Conservation (phyloP, 441 rosid species). For the Metrosideros polymorpha region DNA sequence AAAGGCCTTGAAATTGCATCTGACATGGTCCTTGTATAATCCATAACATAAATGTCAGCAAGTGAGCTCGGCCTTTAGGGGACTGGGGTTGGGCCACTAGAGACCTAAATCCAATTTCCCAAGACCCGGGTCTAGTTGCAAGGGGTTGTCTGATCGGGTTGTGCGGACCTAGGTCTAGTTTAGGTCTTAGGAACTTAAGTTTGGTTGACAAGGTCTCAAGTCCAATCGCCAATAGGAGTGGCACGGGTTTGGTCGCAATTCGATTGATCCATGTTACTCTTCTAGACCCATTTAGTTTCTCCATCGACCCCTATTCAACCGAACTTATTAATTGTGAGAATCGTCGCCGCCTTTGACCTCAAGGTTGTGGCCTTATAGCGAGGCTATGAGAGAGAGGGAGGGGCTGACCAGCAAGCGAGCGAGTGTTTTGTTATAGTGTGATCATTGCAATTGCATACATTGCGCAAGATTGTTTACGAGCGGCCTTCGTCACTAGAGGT, state of each 20-base stretch:
- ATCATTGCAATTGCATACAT: background rate
- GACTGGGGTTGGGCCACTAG: background rate
- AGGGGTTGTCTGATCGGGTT: background rate
- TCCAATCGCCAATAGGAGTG: background rate
- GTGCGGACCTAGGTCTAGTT: background rate
- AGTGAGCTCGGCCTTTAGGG: background rate
- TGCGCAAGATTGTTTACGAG: background rate
- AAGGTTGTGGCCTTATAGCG: too few species aligned
- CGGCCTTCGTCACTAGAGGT: background rate
- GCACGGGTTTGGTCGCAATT: background rate
- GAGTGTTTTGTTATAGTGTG: too few species aligned
- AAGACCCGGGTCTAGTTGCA: background rate
- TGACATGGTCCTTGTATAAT: accelerated
- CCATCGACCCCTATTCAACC: background rate
- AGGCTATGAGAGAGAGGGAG: too few species aligned
- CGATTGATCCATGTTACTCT: background rate
- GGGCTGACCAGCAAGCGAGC: too few species aligned
- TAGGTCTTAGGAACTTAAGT: background rate
- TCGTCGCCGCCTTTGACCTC: too few species aligned
- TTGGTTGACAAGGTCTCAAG: background rate
- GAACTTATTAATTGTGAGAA: background rate
- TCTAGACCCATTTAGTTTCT: background rate
- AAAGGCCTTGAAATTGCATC: background rate
- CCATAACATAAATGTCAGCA: background rate
- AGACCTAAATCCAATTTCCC: background rate